A percentile compares a stretch with the other conserved stretches of the same genome.
These are phyloP conservation scores for Metrosideros polymorpha DNA, from an alignment of 441 rosid species.

Conservation along the genomic window DNA sequence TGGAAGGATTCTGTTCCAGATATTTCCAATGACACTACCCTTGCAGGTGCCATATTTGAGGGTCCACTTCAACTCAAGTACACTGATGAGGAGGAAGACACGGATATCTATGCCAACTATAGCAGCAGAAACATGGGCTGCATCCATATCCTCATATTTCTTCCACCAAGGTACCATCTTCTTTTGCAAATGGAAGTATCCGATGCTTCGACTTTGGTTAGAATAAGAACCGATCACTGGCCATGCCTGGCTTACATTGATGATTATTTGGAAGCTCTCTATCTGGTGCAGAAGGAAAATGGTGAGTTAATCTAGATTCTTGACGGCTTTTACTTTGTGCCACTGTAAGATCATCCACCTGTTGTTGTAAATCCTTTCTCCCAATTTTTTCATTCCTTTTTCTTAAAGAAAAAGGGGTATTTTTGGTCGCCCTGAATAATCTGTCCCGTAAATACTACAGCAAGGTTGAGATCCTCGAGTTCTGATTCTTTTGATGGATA, in stretches of 20 bases:
- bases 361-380: neutral
- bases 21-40: slow-evolving; percentile 19
- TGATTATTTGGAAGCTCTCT: slow-evolving; percentile 85
- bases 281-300: slow-evolving; percentile 15
- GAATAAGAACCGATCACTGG: slow-evolving; percentile 93
- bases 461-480: neutral
- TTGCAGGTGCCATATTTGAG: slow-evolving; percentile 9
- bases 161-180: slow-evolving; percentile 91
- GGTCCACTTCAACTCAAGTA: slow-evolving; percentile 69
- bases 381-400: neutral
- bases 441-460: neutral
- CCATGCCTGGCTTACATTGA: slow-evolving; percentile 94
- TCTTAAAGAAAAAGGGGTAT: neutral
- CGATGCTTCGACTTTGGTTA: slow-evolving; percentile 67
- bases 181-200: slow-evolving; percentile 84
- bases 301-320: neutral
- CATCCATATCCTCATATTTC: slow-evolving; percentile 60
- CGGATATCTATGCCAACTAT: slow-evolving; percentile 18
- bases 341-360: neutral
- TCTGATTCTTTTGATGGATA: neutral
- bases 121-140: slow-evolving; percentile 57
- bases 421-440: neutral
- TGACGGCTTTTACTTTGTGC: neutral
- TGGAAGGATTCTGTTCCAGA: slow-evolving; percentile 37
- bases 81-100: slow-evolving; percentile 43